Evolutionary conservation across 106 monocot genomes (phyloP).

Genomic region (Apostasia shenzhenica): DNA sequence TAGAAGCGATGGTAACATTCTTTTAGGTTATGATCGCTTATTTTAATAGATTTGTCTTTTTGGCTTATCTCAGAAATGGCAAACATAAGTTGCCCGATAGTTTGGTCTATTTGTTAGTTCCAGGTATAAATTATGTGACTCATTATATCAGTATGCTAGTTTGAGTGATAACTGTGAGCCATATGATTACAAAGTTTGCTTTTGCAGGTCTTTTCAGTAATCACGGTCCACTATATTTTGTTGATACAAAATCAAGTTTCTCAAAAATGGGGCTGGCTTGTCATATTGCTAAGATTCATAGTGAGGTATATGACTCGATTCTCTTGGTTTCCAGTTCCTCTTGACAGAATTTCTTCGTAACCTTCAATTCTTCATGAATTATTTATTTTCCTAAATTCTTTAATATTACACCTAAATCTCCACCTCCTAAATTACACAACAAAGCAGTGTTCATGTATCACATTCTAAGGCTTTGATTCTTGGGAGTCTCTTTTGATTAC

Average conservation of each 20-base stretch:
- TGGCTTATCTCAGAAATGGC: slow-evolving; percentile 42
- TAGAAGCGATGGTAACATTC: neutral
- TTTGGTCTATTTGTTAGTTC: slow-evolving; percentile 89
- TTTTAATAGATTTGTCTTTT: neutral
- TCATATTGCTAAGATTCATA: slow-evolving; percentile 96
- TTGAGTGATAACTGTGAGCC: neutral
- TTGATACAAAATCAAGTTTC: slow-evolving; percentile 79
- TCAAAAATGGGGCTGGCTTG: slow-evolving; percentile 96
- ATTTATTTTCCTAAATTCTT: too few species aligned
- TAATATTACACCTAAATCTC: too few species aligned
- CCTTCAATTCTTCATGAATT: too few species aligned
- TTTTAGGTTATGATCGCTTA: neutral
- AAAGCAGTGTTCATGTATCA: neutral
- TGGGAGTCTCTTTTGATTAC: neutral
- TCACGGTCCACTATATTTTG: slow-evolving; percentile 90
- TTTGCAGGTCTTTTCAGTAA: slow-evolving; percentile 93
- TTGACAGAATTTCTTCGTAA: too few species aligned
- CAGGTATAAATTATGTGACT: slow-evolving; percentile 41
- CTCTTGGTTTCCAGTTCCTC: neutral
- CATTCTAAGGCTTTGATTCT: neutral
- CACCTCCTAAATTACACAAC: too few species aligned
- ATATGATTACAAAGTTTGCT: neutral
- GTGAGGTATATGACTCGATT: slow-evolving; percentile 51
- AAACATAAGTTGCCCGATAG: slow-evolving; percentile 85
- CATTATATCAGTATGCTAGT: neutral